Percentiles rank a stretch among this genome's conserved stretches.
Conservation (phyloP, 768 basidiomycete species). For the Naganishia onofrii region DNA sequence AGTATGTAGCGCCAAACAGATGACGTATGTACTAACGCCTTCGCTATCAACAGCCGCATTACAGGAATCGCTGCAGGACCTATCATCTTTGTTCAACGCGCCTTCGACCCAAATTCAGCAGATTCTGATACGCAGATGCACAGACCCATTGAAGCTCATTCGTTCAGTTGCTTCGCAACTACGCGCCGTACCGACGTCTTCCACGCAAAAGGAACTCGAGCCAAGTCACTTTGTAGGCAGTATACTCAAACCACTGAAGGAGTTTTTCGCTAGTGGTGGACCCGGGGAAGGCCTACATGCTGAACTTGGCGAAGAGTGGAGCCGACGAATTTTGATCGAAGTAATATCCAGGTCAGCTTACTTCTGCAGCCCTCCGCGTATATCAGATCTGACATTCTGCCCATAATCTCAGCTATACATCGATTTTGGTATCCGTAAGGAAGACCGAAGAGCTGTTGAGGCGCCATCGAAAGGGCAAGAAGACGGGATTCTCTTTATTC, state of each 20-base stretch:
- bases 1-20: slow-evolving; percentile 53
- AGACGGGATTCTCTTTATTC: slow-evolving; percentile 75
- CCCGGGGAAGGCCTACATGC: slow-evolving; percentile 63
- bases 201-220: slow-evolving; percentile 54
- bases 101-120: slow-evolving; percentile 59
- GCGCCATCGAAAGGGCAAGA: slow-evolving; percentile 82
- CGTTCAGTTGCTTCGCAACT: slow-evolving; percentile 87
- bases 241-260: slow-evolving; percentile 74
- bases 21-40: not conserved
- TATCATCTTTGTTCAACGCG: slow-evolving; percentile 29
- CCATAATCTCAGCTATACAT: slow-evolving; percentile 63
- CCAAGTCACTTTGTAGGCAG: slow-evolving; percentile 81
- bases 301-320: slow-evolving; percentile 55
- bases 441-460: slow-evolving; percentile 88
- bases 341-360: slow-evolving; percentile 54
- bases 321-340: slow-evolving; percentile 63
- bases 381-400: not conserved
- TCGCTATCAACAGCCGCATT: slow-evolving; percentile 17
- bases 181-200: slow-evolving; percentile 70
- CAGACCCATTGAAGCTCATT: slow-evolving; percentile 77
- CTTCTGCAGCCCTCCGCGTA: not conserved
- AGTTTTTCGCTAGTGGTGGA: slow-evolving; percentile 62
- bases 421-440: slow-evolving; percentile 75
- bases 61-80: slow-evolving; percentile 22
- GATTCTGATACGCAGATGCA: slow-evolving; percentile 75